Evolutionary conservation across 306 rosid species (phyloP).

Genomic region (Canavalia ensiformis): DNA sequence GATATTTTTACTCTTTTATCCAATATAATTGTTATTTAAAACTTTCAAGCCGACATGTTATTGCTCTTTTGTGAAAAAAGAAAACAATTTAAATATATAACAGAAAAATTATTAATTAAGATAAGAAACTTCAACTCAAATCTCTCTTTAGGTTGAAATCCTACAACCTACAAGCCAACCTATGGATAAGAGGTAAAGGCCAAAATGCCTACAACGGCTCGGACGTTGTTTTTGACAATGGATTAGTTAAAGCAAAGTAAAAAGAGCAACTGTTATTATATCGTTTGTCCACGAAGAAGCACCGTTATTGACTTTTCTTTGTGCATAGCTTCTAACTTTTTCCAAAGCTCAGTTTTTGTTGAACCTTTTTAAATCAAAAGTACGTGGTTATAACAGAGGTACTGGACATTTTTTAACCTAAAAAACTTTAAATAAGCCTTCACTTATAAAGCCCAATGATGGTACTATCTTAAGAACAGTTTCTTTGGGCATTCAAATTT

Average conservation of each 20-base stretch:
- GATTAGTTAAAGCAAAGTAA: neutral
- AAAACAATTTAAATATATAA: too few relatives aligned
- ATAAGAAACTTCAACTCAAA: slow-evolving; percentile 14
- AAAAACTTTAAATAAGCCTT: too few relatives aligned
- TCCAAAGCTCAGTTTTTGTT: slow-evolving; percentile 10
- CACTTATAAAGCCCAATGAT: too few relatives aligned
- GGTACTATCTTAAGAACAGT: too few relatives aligned
- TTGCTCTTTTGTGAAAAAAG: too few relatives aligned
- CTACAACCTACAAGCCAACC: neutral
- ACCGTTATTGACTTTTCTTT: slow-evolving; percentile 38
- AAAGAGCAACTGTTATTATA: slow-evolving; percentile 13
- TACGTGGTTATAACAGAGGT: too few relatives aligned
- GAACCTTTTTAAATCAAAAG: neutral
- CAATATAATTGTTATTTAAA: too few relatives aligned
- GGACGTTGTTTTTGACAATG: slow-evolving; percentile 16
- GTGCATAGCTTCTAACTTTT: slow-evolving; percentile 34
- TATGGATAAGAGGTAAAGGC: neutral
- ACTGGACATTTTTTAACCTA: too few relatives aligned
- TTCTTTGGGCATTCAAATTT: too few relatives aligned
- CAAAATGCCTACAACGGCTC: slow-evolving; percentile 29
- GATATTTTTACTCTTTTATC: too few relatives aligned
- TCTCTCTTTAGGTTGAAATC: slow-evolving; percentile 21
- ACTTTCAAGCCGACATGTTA: too few relatives aligned
- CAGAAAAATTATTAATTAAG: too few relatives aligned
- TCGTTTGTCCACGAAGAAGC: slow-evolving; percentile 33